Percentiles rank a stretch among this genome's conserved stretches.
Evolutionary conservation across 345 rosid genomes (phyloP).

Genomic region (Pugionium cornutum): DNA sequence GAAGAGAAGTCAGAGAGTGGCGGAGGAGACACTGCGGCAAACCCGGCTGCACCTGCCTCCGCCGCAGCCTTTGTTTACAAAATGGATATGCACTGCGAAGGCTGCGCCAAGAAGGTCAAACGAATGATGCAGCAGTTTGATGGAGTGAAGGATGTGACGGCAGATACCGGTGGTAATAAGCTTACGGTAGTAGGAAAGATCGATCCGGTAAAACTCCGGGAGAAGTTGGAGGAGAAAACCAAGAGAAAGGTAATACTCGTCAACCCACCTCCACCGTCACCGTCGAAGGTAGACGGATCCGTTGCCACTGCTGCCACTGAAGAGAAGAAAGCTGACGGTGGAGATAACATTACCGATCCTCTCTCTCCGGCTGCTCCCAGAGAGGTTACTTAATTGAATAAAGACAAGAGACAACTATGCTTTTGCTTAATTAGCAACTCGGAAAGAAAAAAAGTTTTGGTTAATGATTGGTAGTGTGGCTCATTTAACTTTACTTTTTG

Average conservation of each 20-base stretch:
- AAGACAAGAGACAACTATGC: conserved; percentile 16
- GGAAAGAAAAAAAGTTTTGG: background rate
- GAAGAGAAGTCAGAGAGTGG: conserved; percentile 50
- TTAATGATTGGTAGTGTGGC: background rate
- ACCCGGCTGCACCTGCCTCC: conserved; percentile 30
- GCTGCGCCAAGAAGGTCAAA: conserved; percentile 75
- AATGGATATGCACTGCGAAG: conserved; percentile 82
- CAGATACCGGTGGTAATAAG: conserved; percentile 56
- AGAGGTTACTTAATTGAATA: conserved; percentile 23
- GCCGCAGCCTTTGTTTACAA: conserved; percentile 49
- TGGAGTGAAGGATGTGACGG: conserved; percentile 72
- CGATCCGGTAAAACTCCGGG: conserved; percentile 57
- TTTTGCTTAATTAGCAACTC: conserved; percentile 17
- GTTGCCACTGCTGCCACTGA: conserved; percentile 18
- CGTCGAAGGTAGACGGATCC: conserved; percentile 35
- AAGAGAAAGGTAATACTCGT: conserved; percentile 56
- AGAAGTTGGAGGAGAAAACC: conserved; percentile 48
- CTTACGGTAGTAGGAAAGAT: conserved; percentile 70
- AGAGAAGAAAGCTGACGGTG: conserved; percentile 46
- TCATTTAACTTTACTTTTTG: conserved; percentile 4
- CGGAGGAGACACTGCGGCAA: conserved; percentile 26
- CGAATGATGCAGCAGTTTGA: conserved; percentile 45
- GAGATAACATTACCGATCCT: conserved; percentile 39
- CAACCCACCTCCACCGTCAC: conserved; percentile 49
- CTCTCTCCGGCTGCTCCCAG: conserved; percentile 37